Conservation (phyloP, 2,329 filamentous ascomycete species). For the Chrysoporthe austroafricana region DNA sequence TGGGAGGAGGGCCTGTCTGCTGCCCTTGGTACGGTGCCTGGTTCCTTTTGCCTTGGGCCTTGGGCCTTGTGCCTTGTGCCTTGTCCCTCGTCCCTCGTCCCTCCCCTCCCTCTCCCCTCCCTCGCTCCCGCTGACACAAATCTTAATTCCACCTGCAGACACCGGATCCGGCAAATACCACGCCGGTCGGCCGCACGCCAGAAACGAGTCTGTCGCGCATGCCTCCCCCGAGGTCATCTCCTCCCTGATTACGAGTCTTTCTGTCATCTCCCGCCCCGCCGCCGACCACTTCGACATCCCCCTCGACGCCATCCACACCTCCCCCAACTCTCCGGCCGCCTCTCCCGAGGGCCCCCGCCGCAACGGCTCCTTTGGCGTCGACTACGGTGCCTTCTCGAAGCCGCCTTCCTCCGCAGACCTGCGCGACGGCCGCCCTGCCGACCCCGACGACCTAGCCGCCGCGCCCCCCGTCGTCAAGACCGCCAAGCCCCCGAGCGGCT, state of each 20-base stretch:
- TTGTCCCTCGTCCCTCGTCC: neutral
- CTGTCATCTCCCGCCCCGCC: slow-evolving; percentile 69
- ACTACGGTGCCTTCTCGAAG: slow-evolving; percentile 69
- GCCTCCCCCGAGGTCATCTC: slow-evolving; percentile 73
- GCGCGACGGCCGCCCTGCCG: slow-evolving; percentile 45
- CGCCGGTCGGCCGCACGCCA: slow-evolving; percentile 15
- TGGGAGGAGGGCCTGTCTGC: slow-evolving; percentile 24
- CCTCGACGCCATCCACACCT: slow-evolving; percentile 43
- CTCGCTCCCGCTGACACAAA: slow-evolving; percentile 20
- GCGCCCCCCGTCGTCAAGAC: slow-evolving; percentile 77
- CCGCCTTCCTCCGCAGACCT: slow-evolving; percentile 51
- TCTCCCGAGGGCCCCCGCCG: slow-evolving; percentile 42
- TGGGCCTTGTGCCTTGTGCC: no score
- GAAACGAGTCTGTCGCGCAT: slow-evolving; percentile 39
- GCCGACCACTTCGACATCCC: slow-evolving; percentile 70
- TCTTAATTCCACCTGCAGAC: slow-evolving; percentile 22
- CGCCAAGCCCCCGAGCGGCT: slow-evolving; percentile 77
- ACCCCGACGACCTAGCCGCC: slow-evolving; percentile 64
- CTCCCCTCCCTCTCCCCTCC: neutral
- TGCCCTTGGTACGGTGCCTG: neutral
- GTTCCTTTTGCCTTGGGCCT: neutral
- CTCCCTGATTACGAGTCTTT: slow-evolving; percentile 70
- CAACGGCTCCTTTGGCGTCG: slow-evolving; percentile 67
- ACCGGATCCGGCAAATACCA: slow-evolving; percentile 23
- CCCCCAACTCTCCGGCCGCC: slow-evolving; percentile 8